phyloP scores from a whole-genome alignment of 805 yeast genomes.

The Saccharomycopsis amapae region DNA sequence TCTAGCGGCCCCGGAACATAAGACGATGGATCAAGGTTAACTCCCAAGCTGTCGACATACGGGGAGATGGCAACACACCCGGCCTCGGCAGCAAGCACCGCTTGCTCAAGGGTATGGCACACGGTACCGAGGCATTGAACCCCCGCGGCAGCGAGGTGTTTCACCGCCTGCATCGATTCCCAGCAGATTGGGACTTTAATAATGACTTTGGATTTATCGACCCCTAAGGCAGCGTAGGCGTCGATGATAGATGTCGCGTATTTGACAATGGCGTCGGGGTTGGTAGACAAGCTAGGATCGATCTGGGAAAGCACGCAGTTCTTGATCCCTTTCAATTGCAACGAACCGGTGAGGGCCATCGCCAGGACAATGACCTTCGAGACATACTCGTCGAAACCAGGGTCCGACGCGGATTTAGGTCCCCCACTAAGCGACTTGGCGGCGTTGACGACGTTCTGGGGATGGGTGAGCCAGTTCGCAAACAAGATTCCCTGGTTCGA shows the following conservation, averaged over 20 bases:
- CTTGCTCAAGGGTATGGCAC: slow-evolving; percentile 32
- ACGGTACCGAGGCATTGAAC: slow-evolving; percentile 32
- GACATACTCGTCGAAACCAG: slow-evolving; percentile 3
- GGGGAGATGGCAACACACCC: slow-evolving; percentile 32
- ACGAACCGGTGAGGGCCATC: slow-evolving; percentile 8
- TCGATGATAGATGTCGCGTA: slow-evolving; percentile 27
- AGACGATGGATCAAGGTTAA: slow-evolving; percentile 26
- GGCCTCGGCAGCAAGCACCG: slow-evolving; percentile 33
- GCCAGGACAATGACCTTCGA: slow-evolving; percentile 5
- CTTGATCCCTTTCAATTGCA: slow-evolving; percentile 4
- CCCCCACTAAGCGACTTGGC: background rate
- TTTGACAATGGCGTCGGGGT: slow-evolving; percentile 25
- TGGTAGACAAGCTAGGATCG: slow-evolving; percentile 25
- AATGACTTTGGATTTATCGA: slow-evolving; percentile 28
- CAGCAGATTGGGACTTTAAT: slow-evolving; percentile 33
- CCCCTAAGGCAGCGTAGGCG: slow-evolving; percentile 30
- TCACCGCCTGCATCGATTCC: slow-evolving; percentile 31
- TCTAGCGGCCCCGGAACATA: slow-evolving; percentile 21
- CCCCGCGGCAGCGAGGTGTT: slow-evolving; percentile 24
- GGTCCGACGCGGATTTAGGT: background rate
- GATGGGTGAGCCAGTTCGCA: slow-evolving; percentile 9
- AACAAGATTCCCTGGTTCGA: slow-evolving; percentile 8
- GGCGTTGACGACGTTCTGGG: slow-evolving; percentile 9
- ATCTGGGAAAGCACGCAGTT: slow-evolving; percentile 24
- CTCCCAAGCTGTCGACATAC: slow-evolving; percentile 29